phyloP scores from a whole-genome alignment of 495 filamentous ascomycete species.

The Xylaria palmicola region DNA sequence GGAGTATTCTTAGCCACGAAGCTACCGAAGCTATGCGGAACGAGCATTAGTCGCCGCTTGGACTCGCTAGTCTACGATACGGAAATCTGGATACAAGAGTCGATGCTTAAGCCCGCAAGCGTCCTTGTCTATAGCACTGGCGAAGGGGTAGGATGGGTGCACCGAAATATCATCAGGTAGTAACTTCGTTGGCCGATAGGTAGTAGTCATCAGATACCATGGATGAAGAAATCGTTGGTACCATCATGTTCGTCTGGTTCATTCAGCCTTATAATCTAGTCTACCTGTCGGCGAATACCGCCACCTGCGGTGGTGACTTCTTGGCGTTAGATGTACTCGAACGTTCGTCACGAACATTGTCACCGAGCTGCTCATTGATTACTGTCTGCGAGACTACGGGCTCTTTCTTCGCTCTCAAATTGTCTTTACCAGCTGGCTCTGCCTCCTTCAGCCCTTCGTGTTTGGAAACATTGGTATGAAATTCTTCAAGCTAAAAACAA shows the following conservation, averaged over 20 bases:
- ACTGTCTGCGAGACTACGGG: background rate
- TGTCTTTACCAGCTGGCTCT: background rate
- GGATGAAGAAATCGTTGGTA: slow-evolving; percentile 5
- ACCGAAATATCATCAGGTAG: slow-evolving; percentile 23
- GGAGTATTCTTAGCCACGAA: background rate
- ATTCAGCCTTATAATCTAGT: background rate
- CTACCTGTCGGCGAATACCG: background rate
- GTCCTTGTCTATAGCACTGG: background rate
- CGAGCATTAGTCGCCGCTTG: background rate
- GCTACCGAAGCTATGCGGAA: background rate
- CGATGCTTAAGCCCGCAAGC: background rate
- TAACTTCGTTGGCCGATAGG: slow-evolving; percentile 21
- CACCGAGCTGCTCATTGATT: background rate
- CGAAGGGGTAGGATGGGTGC: slow-evolving; percentile 28
- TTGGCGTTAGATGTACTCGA: too few relatives aligned
- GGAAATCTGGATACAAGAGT: background rate
- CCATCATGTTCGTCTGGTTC: background rate
- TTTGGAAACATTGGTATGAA: background rate
- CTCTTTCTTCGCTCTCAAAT: background rate
- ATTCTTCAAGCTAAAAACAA: background rate
- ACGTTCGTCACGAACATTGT: background rate
- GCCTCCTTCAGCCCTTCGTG: background rate
- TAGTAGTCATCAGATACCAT: background rate
- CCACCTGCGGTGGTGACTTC: background rate
- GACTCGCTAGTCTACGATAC: background rate